These are phyloP conservation scores for Pestalotiopsis sp. DNA, from an alignment of 2,329 filamentous ascomycete species.

Conservation along the genomic window DNA sequence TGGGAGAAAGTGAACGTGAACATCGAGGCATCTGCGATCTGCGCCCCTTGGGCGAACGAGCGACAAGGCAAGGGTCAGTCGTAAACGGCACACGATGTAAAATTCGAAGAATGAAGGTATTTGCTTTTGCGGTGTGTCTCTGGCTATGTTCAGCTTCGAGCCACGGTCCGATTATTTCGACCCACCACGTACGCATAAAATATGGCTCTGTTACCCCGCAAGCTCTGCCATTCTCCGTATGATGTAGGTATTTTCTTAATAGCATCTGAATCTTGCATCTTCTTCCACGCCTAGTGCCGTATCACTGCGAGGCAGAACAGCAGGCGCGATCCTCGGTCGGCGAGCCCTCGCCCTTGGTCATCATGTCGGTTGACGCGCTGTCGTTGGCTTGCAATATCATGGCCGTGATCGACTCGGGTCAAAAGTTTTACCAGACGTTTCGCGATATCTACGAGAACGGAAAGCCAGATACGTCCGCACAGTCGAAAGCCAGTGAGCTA, in stretches of 20 bases:
- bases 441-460: background rate
- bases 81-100: too few relatives aligned
- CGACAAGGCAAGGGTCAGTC: too few relatives aligned
- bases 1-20: too few relatives aligned
- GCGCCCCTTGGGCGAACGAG: too few relatives aligned
- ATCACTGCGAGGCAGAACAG: background rate
- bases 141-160: background rate
- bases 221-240: background rate
- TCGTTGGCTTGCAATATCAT: background rate
- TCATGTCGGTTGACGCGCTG: slow-evolving; percentile 3
- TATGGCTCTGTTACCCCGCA: background rate
- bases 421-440: background rate
- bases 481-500: background rate
- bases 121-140: background rate
- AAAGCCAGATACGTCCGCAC: background rate
- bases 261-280: background rate
- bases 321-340: background rate
- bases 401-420: background rate
- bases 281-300: background rate
- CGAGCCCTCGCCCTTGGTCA: background rate
- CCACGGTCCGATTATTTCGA: background rate
- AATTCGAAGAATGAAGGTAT: background rate
- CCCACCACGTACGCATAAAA: background rate
- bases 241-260: too few relatives aligned
- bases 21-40: too few relatives aligned